These are phyloP conservation scores for Podosphaera xanthii DNA, from an alignment of 2,329 filamentous ascomycete genomes.

Conservation along the genomic window DNA sequence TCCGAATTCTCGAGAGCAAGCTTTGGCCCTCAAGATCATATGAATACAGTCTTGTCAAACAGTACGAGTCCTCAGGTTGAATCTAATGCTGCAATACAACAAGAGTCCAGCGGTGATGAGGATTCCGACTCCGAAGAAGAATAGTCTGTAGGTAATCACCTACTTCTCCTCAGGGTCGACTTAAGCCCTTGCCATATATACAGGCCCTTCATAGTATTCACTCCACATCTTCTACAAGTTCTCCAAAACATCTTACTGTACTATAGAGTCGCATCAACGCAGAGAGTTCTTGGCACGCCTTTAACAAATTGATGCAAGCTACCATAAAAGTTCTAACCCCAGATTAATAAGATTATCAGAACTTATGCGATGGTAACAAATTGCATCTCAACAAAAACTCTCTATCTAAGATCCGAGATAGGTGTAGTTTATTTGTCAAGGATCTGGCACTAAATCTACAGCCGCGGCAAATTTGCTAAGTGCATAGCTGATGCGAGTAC, in stretches of 20 bases:
- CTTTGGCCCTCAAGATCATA: conserved; percentile 20
- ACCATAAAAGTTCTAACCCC: neutral
- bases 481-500: neutral
- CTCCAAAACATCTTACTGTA: neutral
- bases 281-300: neutral
- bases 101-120: conserved; percentile 27
- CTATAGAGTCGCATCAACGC: neutral
- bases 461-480: neutral
- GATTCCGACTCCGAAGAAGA: conserved; percentile 29
- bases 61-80: conserved; percentile 1
- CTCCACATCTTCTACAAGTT: neutral
- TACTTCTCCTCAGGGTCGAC: neutral
- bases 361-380: neutral
- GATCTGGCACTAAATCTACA: neutral
- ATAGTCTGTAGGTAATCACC: conserved; percentile 4
- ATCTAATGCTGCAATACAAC: conserved; percentile 13
- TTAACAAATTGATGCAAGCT: neutral
- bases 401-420: neutral
- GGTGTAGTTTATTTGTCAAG: neutral
- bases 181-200: neutral
- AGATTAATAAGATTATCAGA: neutral
- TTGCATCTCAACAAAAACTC: neutral
- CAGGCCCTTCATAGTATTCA: neutral
- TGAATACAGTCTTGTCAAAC: conserved; percentile 13
- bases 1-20: conserved; percentile 19